Evolutionary conservation across 306 rosid species (phyloP).

Genomic region (Cicer pinnatifidum): DNA sequence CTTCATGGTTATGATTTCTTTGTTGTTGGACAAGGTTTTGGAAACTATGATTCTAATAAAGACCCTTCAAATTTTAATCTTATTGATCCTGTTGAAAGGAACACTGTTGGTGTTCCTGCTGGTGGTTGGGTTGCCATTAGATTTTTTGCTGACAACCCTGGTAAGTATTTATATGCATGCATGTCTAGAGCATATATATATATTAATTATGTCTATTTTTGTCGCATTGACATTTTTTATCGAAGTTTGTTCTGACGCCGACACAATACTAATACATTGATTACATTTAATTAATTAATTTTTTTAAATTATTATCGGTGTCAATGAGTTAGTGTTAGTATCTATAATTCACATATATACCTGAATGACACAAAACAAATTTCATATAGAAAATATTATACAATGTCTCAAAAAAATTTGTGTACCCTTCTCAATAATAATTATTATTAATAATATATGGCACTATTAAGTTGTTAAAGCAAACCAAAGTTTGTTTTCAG

Average conservation of each 20-base stretch:
- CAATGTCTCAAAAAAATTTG: no score
- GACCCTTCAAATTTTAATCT: slow-evolving; percentile 71
- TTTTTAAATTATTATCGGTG: no score
- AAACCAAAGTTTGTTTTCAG: neutral
- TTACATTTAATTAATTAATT: no score
- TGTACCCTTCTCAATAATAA: no score
- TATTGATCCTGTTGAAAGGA: slow-evolving; percentile 75
- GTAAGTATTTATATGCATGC: slow-evolving; percentile 41
- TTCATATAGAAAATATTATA: neutral
- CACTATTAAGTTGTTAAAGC: neutral
- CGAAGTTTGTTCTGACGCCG: no score
- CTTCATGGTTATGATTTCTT: slow-evolving; percentile 80
- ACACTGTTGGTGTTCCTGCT: slow-evolving; percentile 68
- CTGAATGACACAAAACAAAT: neutral
- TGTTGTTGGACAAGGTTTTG: slow-evolving; percentile 79
- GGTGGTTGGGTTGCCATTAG: slow-evolving; percentile 85
- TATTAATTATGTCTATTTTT: no score
- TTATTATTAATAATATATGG: neutral
- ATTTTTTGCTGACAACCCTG: slow-evolving; percentile 81
- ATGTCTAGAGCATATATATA: neutral
- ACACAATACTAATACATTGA: no score
- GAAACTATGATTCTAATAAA: slow-evolving; percentile 67
- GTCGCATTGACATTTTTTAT: no score
- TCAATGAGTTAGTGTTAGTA: no score
- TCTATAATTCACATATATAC: no score